Base-by-base conservation (phyloP, 345 rosid species). In the Sisymbrium irio region DNA sequence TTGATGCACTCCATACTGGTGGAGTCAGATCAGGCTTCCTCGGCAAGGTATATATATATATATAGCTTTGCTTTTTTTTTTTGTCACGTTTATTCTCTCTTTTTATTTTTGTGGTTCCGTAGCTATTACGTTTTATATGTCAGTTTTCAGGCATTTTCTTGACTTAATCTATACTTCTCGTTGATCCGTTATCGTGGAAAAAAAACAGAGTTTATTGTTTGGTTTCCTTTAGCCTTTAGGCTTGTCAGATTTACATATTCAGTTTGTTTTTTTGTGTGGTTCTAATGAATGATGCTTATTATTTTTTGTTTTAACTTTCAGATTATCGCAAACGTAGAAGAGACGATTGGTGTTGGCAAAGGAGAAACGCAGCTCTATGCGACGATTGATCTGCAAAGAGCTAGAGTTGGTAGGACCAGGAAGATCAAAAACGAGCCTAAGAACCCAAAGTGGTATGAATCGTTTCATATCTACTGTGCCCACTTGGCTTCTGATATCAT, bases 341-440 rank as follows among this genome's bases (percentile, higher is more conserved):
- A 88, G 79, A 83, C 83, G 0, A 80, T 96, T 79, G 96, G 97
- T 69, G 12, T 96, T 67, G 98, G 99, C 57, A 85, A 88, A 78
- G 98, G 99, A 73, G 82, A 82, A 13, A 77, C 85, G 39, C 85
- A 83, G 72, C 78, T 90, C 44, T 96, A 92, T 49, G 99, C 99
- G 2, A 83, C 91, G 6, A 82, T 96, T 27, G 99, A 96, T 82
- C 82, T 96, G 25, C 96, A 89, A 35, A 89, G 75, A 84, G 97
- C 98, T 68, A 90, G 99, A 80, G 97, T 89, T 77, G 99, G 99
- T 65, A 82, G 97, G 70, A 95, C 99, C 17, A 85, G 97, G 78
- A 81, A 70, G 53, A 60, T 95, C 4, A 88, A 81, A 78, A 82
- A 90, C 11, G 94, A 87, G 30, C 72, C 77, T 13, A 50, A 65